Conservation (phyloP, 2,329 filamentous ascomycete genomes). For the Phoma sp. region DNA sequence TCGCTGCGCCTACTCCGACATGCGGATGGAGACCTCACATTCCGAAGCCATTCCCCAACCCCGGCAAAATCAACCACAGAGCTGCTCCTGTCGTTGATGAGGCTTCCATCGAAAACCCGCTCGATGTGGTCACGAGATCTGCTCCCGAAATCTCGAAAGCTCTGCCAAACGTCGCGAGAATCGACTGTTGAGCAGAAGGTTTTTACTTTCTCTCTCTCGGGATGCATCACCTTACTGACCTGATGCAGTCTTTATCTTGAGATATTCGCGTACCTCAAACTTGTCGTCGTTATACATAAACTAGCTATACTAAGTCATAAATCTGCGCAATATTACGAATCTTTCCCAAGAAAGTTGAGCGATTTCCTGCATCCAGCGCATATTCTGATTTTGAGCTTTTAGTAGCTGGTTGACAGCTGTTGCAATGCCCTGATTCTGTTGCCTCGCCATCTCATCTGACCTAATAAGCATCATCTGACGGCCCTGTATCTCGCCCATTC, state of each 20-base stretch:
- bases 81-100: background rate
- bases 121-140: background rate
- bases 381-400: background rate
- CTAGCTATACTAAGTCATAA: background rate
- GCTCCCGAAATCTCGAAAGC: background rate
- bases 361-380: background rate
- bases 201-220: background rate
- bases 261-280: too few relatives aligned
- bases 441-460: background rate
- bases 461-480: slow-evolving; percentile 11
- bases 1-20: slow-evolving; percentile 24
- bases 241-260: background rate
- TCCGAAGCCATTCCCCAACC: background rate
- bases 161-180: background rate
- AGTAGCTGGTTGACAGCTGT: background rate
- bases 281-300: background rate
- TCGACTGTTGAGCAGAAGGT: slow-evolving; percentile 1
- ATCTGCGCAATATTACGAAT: background rate
- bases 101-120: background rate
- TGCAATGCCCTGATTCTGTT: background rate
- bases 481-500: slow-evolving; percentile 7
- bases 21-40: slow-evolving; percentile 1
- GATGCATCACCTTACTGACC: background rate
- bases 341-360: background rate
- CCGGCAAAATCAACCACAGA: slow-evolving; percentile 1